Conservation (phyloP, 148 eudicot genomes). For the Vaccinium corymbosum region DNA sequence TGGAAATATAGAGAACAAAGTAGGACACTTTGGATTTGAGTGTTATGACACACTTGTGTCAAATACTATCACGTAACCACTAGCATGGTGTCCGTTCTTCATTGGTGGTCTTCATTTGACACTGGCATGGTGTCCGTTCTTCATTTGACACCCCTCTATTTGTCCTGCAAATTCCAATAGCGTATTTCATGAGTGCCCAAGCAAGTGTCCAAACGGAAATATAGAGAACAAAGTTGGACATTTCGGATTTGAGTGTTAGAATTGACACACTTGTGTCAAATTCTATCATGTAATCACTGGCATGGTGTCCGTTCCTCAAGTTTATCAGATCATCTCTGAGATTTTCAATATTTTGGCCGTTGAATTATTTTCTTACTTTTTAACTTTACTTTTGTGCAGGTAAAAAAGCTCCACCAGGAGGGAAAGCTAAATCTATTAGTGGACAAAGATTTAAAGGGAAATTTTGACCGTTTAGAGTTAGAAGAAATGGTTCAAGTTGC, state of each 20-base stretch:
- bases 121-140: too few species aligned
- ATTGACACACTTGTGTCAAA: not conserved
- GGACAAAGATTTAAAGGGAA: slow-evolving; percentile 68
- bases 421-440: slow-evolving; percentile 70
- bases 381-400: slow-evolving; percentile 34
- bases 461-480: slow-evolving; percentile 58
- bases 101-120: not conserved
- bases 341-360: not conserved
- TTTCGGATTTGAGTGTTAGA: not conserved
- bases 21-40: not conserved
- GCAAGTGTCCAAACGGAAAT: not conserved
- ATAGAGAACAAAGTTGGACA: not conserved
- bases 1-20: not conserved
- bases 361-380: not conserved
- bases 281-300: not conserved
- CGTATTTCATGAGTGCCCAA: not conserved
- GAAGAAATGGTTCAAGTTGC: slow-evolving; percentile 90
- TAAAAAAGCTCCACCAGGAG: slow-evolving; percentile 77
- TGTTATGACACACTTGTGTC: not conserved
- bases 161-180: not conserved
- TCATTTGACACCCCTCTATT: not conserved
- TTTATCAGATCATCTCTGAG: not conserved
- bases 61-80: not conserved
- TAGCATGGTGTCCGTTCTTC: not conserved
- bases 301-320: not conserved